Evolutionary conservation across 139 green algal genomes (phyloP).

Genomic region (Desmodesmus armatus): DNA sequence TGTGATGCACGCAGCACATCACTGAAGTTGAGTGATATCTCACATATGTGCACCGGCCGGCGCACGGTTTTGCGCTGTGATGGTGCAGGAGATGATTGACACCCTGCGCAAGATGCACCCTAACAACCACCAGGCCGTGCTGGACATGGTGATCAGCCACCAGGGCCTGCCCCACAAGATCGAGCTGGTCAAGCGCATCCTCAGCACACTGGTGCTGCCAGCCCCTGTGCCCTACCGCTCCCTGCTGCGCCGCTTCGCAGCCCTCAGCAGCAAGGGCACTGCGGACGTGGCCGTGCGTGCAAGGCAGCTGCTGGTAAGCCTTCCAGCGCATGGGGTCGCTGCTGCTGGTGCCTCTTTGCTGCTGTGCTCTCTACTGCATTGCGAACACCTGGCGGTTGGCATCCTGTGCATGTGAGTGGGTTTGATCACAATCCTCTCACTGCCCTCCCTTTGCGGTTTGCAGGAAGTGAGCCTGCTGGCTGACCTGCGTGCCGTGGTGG

Average conservation of each 20-base stretch:
- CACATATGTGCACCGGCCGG: no score
- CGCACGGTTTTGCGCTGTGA: no score
- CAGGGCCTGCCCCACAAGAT: conserved; percentile 82
- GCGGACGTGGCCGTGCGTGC: conserved; percentile 64
- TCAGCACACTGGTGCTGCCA: conserved; percentile 83
- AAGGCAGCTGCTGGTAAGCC: conserved; percentile 75
- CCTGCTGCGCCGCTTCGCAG: conserved; percentile 82
- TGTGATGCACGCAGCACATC: no score
- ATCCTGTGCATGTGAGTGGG: not conserved
- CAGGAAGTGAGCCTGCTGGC: conserved; percentile 90
- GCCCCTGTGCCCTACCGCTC: conserved; percentile 79
- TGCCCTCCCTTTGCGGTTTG: not conserved
- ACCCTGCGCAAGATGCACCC: conserved; percentile 73
- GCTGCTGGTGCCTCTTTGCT: not conserved
- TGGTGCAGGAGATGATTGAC: conserved; percentile 94
- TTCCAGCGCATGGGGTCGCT: not conserved
- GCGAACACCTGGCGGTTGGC: not conserved
- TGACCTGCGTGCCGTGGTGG: conserved; percentile 89
- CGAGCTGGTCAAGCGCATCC: conserved; percentile 80
- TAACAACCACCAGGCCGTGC: conserved; percentile 66
- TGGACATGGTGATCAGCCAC: conserved; percentile 79
- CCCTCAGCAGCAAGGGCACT: conserved; percentile 65
- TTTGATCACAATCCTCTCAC: not conserved
- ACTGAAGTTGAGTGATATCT: no score
- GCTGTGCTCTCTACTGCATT: not conserved